These are phyloP conservation scores for Vitis cinerea DNA, from an alignment of 164 flowering plant genomes.

Conservation along the genomic window DNA sequence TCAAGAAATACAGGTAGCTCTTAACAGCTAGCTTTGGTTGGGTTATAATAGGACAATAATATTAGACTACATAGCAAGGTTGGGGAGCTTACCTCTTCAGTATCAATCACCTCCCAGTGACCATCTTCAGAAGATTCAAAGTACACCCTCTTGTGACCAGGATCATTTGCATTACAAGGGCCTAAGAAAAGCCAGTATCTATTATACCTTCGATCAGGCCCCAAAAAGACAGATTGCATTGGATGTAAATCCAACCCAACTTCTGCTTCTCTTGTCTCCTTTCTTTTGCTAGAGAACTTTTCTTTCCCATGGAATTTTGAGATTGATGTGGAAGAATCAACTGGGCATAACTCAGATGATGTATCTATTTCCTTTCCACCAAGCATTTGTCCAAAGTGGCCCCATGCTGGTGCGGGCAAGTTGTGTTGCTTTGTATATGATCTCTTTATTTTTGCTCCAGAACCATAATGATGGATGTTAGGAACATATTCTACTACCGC, in stretches of 20 bases:
- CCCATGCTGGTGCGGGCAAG: constrained; percentile 21
- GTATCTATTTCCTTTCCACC: constrained; percentile 17
- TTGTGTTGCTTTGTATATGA: constrained; percentile 34
- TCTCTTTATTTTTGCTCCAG: constrained; percentile 88
- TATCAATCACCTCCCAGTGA: constrained; percentile 94
- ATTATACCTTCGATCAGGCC: constrained; percentile 94
- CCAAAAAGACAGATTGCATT: constrained; percentile 80
- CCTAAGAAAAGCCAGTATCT: constrained; percentile 98
- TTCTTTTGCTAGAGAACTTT: constrained; percentile 24
- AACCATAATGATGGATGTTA: constrained; percentile 36
- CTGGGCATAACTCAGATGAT: constrained; percentile 29
- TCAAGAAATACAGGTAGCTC: constrained; percentile 7
- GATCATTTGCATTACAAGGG: constrained; percentile 76
- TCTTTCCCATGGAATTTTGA: constrained; percentile 28
- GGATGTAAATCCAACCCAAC: constrained; percentile 48
- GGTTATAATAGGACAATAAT: background rate
- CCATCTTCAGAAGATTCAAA: constrained; percentile 99
- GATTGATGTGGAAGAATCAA: constrained; percentile 50
- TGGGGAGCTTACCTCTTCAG: constrained; percentile 58
- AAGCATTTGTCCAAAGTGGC: constrained; percentile 19
- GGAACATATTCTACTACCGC: constrained; percentile 30
- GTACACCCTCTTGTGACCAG: constrained; percentile 86
- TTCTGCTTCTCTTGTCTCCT: constrained; percentile 20
- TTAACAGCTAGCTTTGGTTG: background rate
- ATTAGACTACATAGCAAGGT: background rate